Evolutionary conservation across 2,329 filamentous ascomycete genomes (phyloP).

Genomic region (Stachybotrys chlorohalonatus): DNA sequence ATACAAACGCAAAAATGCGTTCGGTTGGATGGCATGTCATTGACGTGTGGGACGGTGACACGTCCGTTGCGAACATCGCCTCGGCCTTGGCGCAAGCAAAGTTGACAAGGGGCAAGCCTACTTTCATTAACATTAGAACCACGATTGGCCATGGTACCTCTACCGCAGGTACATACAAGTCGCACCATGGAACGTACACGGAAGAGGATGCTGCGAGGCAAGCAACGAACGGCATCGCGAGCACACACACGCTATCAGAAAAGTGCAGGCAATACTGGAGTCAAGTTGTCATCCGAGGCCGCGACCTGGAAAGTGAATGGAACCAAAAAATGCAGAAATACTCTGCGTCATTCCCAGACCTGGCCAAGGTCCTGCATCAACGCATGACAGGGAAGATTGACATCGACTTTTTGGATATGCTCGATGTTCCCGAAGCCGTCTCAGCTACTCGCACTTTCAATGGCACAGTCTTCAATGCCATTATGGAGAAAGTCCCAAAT

Average conservation of each 20-base stretch:
- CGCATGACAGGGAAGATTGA: too few species aligned
- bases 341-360: slow-evolving; percentile 34
- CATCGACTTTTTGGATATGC: too few species aligned
- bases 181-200: slow-evolving; percentile 50
- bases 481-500: too few species aligned
- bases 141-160: slow-evolving; percentile 45
- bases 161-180: slow-evolving; percentile 39
- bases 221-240: too few species aligned
- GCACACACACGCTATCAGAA: too few species aligned
- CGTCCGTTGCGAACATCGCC: slow-evolving; percentile 33
- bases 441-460: too few species aligned
- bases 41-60: slow-evolving; percentile 42
- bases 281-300: slow-evolving; percentile 30
- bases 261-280: too few species aligned
- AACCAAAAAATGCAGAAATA: slow-evolving; percentile 31
- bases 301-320: slow-evolving; percentile 38
- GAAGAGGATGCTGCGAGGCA: slow-evolving; percentile 41
- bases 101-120: slow-evolving; percentile 34
- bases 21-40: slow-evolving; percentile 48
- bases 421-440: too few species aligned
- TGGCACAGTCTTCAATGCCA: too few species aligned
- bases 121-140: slow-evolving; percentile 49
- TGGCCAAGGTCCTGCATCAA: slow-evolving; percentile 37
- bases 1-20: slow-evolving; percentile 48
- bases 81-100: slow-evolving; percentile 35